Percentiles rank a stretch among this genome's conserved stretches.
These are phyloP conservation scores for Samsoniella hepiali DNA, from an alignment of 2,329 filamentous ascomycete species.

Conservation along the genomic window DNA sequence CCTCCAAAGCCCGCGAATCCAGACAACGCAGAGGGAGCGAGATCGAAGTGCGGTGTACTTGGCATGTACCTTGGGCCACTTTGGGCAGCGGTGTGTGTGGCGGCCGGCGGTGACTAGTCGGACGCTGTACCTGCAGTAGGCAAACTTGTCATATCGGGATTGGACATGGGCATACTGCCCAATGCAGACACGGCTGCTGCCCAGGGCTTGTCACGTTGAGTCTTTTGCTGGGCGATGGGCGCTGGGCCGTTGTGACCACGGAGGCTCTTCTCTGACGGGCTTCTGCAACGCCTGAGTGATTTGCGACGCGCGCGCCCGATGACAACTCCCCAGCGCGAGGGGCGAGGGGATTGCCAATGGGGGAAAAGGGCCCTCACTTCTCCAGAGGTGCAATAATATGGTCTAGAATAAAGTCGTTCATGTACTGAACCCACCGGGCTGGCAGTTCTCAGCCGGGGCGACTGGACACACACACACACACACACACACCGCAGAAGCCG, in stretches of 20 bases:
- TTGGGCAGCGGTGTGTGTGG: slow-evolving; percentile 14
- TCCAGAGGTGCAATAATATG: not conserved
- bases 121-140: slow-evolving; percentile 13
- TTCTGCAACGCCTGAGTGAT: too few species aligned
- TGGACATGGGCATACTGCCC: slow-evolving; percentile 1
- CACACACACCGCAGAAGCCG: not conserved
- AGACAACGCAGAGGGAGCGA: not conserved
- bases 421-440: not conserved
- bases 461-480: not conserved
- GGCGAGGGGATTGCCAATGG: not conserved
- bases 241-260: not conserved
- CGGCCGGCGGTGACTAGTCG: slow-evolving; percentile 14
- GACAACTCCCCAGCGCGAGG: not conserved
- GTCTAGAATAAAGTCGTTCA: slow-evolving; percentile 1
- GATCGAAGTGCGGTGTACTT: slow-evolving; percentile 1
- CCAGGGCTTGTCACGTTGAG: not conserved
- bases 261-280: not conserved
- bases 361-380: not conserved
- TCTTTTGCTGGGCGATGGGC: not conserved
- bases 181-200: slow-evolving; percentile 6
- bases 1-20: not conserved
- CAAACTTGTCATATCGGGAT: slow-evolving; percentile 2
- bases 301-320: not conserved
- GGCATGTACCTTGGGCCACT: slow-evolving; percentile 7
- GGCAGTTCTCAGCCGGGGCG: not conserved